Evolutionary conservation across 1,284 basidiomycete genomes (phyloP), one percentile per base, ranked within the genome.

Genomic region (Pyrrhoderma noxium): DNA sequence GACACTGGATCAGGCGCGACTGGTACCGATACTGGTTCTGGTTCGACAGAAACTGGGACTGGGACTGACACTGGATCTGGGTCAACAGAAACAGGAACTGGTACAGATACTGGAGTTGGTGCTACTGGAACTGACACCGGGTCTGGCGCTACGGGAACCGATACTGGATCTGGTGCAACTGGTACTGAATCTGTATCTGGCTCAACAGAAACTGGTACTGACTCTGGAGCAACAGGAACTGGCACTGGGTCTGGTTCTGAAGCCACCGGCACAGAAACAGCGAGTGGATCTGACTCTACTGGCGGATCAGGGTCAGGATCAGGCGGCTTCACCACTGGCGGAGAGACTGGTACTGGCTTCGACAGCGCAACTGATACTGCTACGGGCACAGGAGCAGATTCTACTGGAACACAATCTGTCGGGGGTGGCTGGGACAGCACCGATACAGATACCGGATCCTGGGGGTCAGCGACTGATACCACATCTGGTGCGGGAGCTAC

Each of bases 131-230:
- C 25, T 4, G 45, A 31, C 25, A 18, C 45, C n/a, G 45, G 45
- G 8, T 34, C 45, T 27, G 27, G 47, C 2, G 5, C 21, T 21
- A 21, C 47, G 11, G 31, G 11, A n/a, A 34, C n/a, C 3, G 16
- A 13, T n/a, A n/a, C n/a, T n/a, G n/a, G n/a, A n/a, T 27, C 19
- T 19, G 49, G 49, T 36, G 43, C 27, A 9, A n/a, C 43, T 14
- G 49, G 31, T 11, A 45, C 49, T 8, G 43, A 44, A 35, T 16
- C 13, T 43, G 49, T 21, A 8, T 34, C 23, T 37, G 49, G 25
- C 4, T 13, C 41, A 18, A n/a, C 42, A 14, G 23, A 23, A 13
- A 44, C 49, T 16, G 49, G 36, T 2, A 23, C 27, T 11, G 41
- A 21, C 9, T 31, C 18, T 3, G 25, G 27, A 8, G 31, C 27